Conservation (phyloP, 352 stramenopile species). For the Phytopythium delawarense region DNA sequence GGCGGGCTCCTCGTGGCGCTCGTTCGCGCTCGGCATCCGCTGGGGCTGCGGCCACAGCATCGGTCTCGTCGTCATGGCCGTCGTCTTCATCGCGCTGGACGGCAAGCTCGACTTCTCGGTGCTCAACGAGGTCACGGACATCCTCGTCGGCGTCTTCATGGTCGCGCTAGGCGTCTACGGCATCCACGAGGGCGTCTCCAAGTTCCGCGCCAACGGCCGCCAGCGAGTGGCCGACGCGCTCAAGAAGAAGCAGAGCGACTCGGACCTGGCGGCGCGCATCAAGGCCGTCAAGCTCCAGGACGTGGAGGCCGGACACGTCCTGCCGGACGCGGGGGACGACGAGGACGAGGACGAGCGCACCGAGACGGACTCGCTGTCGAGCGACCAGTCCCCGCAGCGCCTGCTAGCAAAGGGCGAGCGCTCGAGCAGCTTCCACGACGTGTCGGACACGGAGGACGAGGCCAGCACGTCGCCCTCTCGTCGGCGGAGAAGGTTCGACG, state of each 20-base stretch:
- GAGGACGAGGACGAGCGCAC: constrained; percentile 22
- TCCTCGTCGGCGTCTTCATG: constrained; percentile 67
- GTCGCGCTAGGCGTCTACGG: constrained; percentile 59
- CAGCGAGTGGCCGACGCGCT: constrained; percentile 10
- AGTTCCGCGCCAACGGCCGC: constrained; percentile 23
- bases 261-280: constrained; percentile 1
- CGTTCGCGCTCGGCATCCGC: constrained; percentile 78
- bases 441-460: constrained; percentile 13
- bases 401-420: constrained; percentile 10
- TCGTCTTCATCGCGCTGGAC: constrained; percentile 58
- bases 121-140: constrained; percentile 52
- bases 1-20: constrained; percentile 63
- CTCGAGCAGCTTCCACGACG: constrained; percentile 10
- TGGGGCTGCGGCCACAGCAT: constrained; percentile 89
- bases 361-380: constrained; percentile 27
- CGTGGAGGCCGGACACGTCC: not conserved
- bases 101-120: constrained; percentile 50
- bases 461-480: constrained; percentile 15
- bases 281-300: constrained; percentile 9
- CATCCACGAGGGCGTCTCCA: constrained; percentile 59
- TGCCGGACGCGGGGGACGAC: constrained; percentile 11
- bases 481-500: constrained; percentile 17
- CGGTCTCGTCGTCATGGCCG: constrained; percentile 72
- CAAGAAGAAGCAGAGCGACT: constrained; percentile 9
- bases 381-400: constrained; percentile 13